A percentile compares a stretch with the other conserved stretches of the same genome.
Conservation (phyloP, 1,284 basidiomycete species). For the Austroboletus niveus region DNA sequence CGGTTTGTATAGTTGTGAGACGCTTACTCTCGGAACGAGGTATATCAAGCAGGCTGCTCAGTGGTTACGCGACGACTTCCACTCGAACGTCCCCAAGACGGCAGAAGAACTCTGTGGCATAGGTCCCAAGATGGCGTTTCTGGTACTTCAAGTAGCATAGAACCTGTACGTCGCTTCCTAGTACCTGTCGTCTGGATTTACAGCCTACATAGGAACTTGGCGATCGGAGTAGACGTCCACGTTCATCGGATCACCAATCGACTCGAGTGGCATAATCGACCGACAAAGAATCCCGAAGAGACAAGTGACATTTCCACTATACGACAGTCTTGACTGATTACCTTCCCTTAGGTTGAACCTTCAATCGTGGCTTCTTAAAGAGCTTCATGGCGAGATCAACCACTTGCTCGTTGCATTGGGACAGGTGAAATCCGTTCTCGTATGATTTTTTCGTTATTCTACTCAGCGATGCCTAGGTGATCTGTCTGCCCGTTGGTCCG, state of each 20-base stretch:
- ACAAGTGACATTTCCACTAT: constrained; percentile 51
- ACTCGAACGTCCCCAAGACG: constrained; percentile 82
- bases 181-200: background rate
- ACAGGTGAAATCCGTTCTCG: constrained; percentile 56
- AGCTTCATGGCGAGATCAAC: constrained; percentile 82
- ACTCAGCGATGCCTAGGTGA: constrained; percentile 29
- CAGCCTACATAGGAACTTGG: constrained; percentile 65
- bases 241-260: constrained; percentile 75
- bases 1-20: background rate
- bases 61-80: constrained; percentile 66
- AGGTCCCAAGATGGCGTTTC: constrained; percentile 91
- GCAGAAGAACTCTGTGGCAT: constrained; percentile 85
- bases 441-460: background rate
- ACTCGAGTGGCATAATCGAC: too few relatives aligned
- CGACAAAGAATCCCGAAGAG: constrained; percentile 66
- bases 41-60: constrained; percentile 76
- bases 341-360: constrained; percentile 68
- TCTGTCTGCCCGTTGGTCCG: constrained; percentile 82
- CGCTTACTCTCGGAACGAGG: constrained; percentile 32
- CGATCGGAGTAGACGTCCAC: constrained; percentile 96
- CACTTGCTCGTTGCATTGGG: constrained; percentile 91
- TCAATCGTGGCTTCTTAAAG: constrained; percentile 86
- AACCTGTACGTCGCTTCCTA: constrained; percentile 53
- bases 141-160: constrained; percentile 85
- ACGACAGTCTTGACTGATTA: background rate